Evolutionary conservation across 2,329 filamentous ascomycete species (phyloP), one percentile per base, ranked within the genome.

Genomic region (Colletotrichum eremochloae): DNA sequence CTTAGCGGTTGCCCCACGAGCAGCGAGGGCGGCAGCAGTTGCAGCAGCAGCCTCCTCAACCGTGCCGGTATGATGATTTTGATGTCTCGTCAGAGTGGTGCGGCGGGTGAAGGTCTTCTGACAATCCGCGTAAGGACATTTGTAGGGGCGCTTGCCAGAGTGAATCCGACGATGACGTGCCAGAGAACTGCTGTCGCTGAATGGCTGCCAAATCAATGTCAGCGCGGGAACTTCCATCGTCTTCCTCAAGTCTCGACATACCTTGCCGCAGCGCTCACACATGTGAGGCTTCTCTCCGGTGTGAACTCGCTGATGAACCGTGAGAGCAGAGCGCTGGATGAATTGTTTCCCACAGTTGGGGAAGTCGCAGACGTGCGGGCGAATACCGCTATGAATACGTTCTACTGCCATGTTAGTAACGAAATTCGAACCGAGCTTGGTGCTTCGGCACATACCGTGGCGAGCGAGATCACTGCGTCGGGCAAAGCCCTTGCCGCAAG

Each of bases 281-380:
- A 96, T 96, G 79, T 99, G 96, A 63, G 96, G 96, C 84, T 99
- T 99, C 85, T 98, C 96, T 75, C 96, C 96, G 2, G 96, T 98
- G 82, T 99, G 96, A 29, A 98, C 95, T 77, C 96, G 93, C 79
- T 94, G 92, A 82, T 98, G 96, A 9, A 99, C 96, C 0, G 96
- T 99, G 81, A 99, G 85, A 31, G 96, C 96, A 38, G 95, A 98
- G 68, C 96, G 90, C 82, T 99, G 96, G 77, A 99, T 99, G 81
- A 99, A 99, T 79, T 96, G 94, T 83, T 98, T 99, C 75, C 94
- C 94, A 81, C 96, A 99, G 65, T 90, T 91, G 52, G 92, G 92
- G 71, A 91, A 94, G 78, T 98, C 95, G 83, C 96, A 99, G 62
- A 96, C 92, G 80, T 99, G 96, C 61, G 96, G 96, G 71, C 96